Evolutionary conservation across 176 grass and related monocot genomes (phyloP).

Genomic region (Oryza australiensis): DNA sequence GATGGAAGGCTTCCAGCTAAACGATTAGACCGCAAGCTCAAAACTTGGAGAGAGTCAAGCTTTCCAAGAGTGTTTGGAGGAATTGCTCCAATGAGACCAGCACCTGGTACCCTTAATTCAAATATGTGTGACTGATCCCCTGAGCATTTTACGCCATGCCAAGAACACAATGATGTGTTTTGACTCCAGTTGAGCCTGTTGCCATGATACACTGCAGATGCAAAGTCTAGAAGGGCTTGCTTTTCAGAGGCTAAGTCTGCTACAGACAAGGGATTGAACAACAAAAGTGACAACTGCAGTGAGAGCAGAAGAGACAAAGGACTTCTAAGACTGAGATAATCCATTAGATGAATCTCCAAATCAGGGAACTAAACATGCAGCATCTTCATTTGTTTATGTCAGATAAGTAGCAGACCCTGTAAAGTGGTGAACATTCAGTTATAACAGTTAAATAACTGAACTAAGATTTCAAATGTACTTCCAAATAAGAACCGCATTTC

Average conservation of each 20-base stretch:
- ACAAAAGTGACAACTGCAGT: conserved; percentile 41
- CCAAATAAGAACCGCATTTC: neutral
- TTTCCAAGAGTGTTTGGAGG: conserved; percentile 74
- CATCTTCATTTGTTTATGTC: conserved; percentile 31
- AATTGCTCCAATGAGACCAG: conserved; percentile 68
- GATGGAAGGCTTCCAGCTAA: conserved; percentile 66
- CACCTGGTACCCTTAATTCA: conserved; percentile 76
- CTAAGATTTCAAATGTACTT: conserved; percentile 23
- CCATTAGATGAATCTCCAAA: conserved; percentile 39
- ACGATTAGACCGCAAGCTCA: conserved; percentile 88
- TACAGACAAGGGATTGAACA: conserved; percentile 38
- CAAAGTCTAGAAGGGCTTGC: conserved; percentile 75
- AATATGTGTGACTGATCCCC: conserved; percentile 54
- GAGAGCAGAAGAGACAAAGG: conserved; percentile 30
- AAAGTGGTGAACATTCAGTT: conserved; percentile 19
- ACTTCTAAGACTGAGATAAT: conserved; percentile 25
- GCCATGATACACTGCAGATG: conserved; percentile 44
- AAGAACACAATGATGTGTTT: conserved; percentile 69
- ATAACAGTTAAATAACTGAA: neutral
- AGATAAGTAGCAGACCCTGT: conserved; percentile 25
- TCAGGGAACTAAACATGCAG: conserved; percentile 13
- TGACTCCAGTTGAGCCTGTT: conserved; percentile 71
- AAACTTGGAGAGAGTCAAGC: conserved; percentile 65
- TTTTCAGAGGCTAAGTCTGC: conserved; percentile 69
- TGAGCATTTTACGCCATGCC: conserved; percentile 85